Evolutionary conservation across 2,329 filamentous ascomycete species (phyloP).

Genomic region (Parasarocladium wereldwijsianum): DNA sequence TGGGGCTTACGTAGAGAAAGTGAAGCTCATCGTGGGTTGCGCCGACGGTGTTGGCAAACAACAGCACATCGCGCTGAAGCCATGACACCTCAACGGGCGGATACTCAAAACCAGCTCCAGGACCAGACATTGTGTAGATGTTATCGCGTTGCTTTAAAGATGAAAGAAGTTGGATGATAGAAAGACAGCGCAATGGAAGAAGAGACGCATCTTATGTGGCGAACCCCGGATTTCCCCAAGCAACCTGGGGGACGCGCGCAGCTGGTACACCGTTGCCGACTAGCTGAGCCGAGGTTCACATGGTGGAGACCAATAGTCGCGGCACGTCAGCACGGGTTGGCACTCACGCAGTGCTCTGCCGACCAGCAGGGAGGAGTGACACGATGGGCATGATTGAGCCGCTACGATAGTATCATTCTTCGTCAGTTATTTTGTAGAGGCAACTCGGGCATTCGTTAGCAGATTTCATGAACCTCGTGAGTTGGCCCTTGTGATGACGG

Average conservation of each 20-base stretch:
- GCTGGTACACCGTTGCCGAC: conserved; percentile 1
- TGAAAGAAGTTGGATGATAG: not conserved
- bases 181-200: not conserved
- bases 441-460: too few relatives aligned
- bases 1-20: conserved; percentile 60
- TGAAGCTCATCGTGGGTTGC: conserved; percentile 77
- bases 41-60: conserved; percentile 86
- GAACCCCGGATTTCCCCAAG: not conserved
- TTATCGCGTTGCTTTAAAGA: conserved; percentile 4
- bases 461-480: too few relatives aligned
- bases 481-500: too few relatives aligned
- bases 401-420: too few relatives aligned
- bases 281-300: conserved; percentile 4
- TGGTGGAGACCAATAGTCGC: too few relatives aligned
- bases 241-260: too few relatives aligned
- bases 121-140: conserved; percentile 21
- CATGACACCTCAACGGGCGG: conserved; percentile 63
- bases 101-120: conserved; percentile 64
- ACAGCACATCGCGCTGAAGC: conserved; percentile 74
- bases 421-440: too few relatives aligned
- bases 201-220: too few relatives aligned
- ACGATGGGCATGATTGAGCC: too few relatives aligned
- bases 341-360: too few relatives aligned
- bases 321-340: too few relatives aligned
- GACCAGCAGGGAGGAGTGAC: too few relatives aligned